Base-by-base conservation (phyloP, 768 basidiomycete genomes). In the Asterophora lycoperdoides region DNA sequence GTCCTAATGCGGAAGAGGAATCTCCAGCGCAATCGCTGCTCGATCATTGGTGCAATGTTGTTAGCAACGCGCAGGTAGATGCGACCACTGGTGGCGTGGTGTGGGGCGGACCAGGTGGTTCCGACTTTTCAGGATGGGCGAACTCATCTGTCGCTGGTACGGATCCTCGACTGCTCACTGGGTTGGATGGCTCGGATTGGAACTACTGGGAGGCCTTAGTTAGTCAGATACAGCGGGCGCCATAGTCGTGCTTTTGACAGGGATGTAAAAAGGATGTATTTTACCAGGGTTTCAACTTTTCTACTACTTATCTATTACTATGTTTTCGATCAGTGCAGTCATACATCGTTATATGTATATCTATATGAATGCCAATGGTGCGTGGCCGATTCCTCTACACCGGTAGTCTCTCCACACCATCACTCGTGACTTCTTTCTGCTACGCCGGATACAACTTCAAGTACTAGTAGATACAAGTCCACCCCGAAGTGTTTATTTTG, bases 41-140 rank as follows among this genome's bases (percentile, higher is more conserved):
- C 40, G 89, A 93, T 63, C 85, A 90, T 53, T 92, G 90, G 89
- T 86, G 81, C 60, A 84, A 83, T 53, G 81, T 83, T n/a, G 79
- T 89, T 55, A 86, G 80, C 59, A 85, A 83, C 49, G 76, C 81
- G 9, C 74, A 77, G 2, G 56, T 80, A 2, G 82, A 85, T 55
- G 69, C 74, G 17, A 62, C 73, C 2, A 69, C 71, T 17, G 72
- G 74, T 23, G 72, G 70, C 42, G 71, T 81, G 53, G 76, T 81
- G 7, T 86, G 84, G 85, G 76, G 77, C 17, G 79, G 80, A 11
- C 73, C 78, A 6, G 76, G 77, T 11, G 69, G 74, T 41, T 71
- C 72, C 28, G 84, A 86, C 56, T 73, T 80, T 35, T 65, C 79
- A 17, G 80, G 79, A 2, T 84, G 84, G 83, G 69, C 68, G 15